Conservation (phyloP, 495 filamentous ascomycete genomes). For the Hyaloscypha finlandica region DNA sequence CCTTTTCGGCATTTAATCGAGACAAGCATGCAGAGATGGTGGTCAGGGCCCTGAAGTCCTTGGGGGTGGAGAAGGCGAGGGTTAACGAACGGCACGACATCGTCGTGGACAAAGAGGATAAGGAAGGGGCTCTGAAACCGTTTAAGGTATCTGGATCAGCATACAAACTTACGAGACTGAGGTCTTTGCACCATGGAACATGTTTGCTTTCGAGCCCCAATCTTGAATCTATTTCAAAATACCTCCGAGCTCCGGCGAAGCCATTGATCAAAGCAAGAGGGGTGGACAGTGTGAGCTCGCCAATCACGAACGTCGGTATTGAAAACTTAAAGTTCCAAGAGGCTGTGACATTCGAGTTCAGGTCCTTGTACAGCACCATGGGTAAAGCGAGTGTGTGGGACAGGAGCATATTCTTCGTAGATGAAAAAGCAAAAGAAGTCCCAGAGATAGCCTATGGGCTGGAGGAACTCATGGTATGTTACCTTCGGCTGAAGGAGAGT, state of each 20-base stretch:
- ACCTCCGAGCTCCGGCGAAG: constrained; percentile 72
- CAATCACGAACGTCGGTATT: constrained; percentile 72
- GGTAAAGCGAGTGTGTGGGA: neutral
- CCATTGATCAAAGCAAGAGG: constrained; percentile 77
- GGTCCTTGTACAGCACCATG: constrained; percentile 48
- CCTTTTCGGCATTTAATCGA: constrained; percentile 70
- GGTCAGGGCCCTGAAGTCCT: constrained; percentile 66
- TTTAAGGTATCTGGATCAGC: constrained; percentile 91
- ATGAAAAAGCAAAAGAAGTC: constrained; percentile 46
- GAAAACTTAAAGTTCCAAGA: constrained; percentile 48
- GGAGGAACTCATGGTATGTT: constrained; percentile 60
- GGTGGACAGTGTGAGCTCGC: constrained; percentile 89
- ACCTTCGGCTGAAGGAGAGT: neutral
- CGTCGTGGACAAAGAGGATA: constrained; percentile 58
- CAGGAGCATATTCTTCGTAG: neutral
- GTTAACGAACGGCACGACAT: constrained; percentile 96
- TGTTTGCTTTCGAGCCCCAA: constrained; percentile 75
- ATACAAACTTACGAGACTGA: constrained; percentile 79
- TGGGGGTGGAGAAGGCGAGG: constrained; percentile 49
- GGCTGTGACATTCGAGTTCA: constrained; percentile 54
- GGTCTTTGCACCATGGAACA: constrained; percentile 89
- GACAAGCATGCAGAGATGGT: constrained; percentile 92
- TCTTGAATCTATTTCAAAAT: constrained; percentile 61
- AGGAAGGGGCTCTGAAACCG: constrained; percentile 33
- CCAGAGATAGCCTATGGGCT: constrained; percentile 49